Evolutionary conservation across 192 early-diverging fungal species (phyloP), one percentile per base, ranked within the genome.

Genomic region (Entomortierella lignicola): DNA sequence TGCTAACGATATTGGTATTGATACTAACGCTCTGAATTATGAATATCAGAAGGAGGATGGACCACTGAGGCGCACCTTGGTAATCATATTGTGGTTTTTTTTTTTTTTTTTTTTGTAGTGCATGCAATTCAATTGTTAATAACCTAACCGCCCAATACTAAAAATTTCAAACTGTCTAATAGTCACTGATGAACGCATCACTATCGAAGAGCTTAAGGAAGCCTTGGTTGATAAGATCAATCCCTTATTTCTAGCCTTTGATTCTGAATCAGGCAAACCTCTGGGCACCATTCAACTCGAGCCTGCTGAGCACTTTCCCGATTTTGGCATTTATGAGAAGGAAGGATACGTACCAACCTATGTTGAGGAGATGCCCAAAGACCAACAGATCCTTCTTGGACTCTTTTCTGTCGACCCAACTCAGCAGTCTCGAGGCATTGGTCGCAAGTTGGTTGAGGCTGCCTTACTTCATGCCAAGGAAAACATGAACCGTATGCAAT

Each of bases 261-360:
- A 83, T 20, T 59, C 69, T 8, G 66, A 70, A 25, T 63, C 80
- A 10, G 55, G 82, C 26, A 20, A 52, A 12, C 72, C 85, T 17
- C 69, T 87, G 20, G 86, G 86, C 8, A 87, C 86, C 12, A 65
- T 87, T 12, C 85, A 86, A 39, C 55, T 86, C 6, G 81, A 85
- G 43, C 71, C 77, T 4, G 63, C 55, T 10, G 71, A 80, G 29
- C 52, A 64, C 39, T 72, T 57, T 52, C 74, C 80, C 2, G 72
- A 65, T 21, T 65, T 79, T 39, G 75, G 75, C 18, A 62, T 58
- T 31, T 79, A 79, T 62, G 44, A 32, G 52, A 64, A 47, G 48
- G 75, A 79, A 7, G 68, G 68, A 29, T 70, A 70, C 29, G 39
- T 21, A 10, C 48, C 54, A 1, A 27, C 67, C 18, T 60, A 79